These are phyloP conservation scores for Pyrus hybrid DNA, from an alignment of 331 rosid species.

Conservation along the genomic window DNA sequence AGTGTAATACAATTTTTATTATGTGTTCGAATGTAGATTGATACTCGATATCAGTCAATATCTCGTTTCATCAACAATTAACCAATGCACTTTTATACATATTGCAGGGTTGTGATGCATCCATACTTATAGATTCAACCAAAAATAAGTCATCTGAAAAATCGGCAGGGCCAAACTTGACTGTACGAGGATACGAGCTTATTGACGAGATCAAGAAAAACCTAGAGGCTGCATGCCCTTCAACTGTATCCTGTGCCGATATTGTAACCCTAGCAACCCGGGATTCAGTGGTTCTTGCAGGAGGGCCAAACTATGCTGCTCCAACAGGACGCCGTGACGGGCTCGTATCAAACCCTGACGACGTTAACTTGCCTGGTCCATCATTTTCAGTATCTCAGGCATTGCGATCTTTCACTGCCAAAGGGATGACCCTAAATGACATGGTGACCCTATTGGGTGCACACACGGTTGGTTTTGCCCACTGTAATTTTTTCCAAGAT, in stretches of 20 bases:
- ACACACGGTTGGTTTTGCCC: slow-evolving; percentile 42
- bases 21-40: no score
- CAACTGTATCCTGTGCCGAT: slow-evolving; percentile 44
- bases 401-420: slow-evolving; percentile 1
- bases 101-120: slow-evolving; percentile 41
- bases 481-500: slow-evolving; percentile 23
- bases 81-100: not conserved
- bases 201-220: slow-evolving; percentile 31
- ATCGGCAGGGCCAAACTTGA: slow-evolving; percentile 20
- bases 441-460: slow-evolving; percentile 56
- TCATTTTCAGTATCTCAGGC: not conserved
- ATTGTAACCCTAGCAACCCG: slow-evolving; percentile 45
- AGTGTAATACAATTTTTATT: no score
- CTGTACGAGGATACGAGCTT: slow-evolving; percentile 29
- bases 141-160: slow-evolving; percentile 19
- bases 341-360: slow-evolving; percentile 7
- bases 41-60: no score
- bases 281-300: slow-evolving; percentile 28
- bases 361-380: slow-evolving; percentile 31
- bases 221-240: slow-evolving; percentile 35
- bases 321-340: slow-evolving; percentile 38
- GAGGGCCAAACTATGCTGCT: slow-evolving; percentile 33
- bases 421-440: slow-evolving; percentile 21
- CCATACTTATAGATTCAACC: slow-evolving; percentile 34
- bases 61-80: no score